phyloP scores from a whole-genome alignment of 2,329 filamentous ascomycete species.

The Ramichloridium luteum region DNA sequence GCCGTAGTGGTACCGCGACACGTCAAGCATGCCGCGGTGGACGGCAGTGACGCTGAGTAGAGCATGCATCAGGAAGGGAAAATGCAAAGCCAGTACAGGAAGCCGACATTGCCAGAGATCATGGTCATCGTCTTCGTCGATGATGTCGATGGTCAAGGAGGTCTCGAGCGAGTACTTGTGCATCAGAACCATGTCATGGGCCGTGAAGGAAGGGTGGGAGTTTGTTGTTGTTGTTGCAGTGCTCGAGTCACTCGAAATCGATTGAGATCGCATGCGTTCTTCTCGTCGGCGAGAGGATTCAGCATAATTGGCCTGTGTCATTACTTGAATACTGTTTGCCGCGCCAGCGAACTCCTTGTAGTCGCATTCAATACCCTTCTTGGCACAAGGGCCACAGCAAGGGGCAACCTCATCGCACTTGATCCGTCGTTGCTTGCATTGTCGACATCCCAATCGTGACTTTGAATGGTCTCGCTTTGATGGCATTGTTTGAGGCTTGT shows the following conservation, averaged over 20 bases:
- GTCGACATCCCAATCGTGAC: constrained; percentile 16
- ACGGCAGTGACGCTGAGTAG: constrained; percentile 18
- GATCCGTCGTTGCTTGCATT: constrained; percentile 18
- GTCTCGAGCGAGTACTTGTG: constrained; percentile 9
- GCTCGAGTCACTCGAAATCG: too few relatives aligned
- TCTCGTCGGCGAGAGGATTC: too few relatives aligned
- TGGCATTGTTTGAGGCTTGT: constrained; percentile 7
- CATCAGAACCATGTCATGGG: constrained; percentile 8
- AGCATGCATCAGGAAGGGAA: constrained; percentile 18
- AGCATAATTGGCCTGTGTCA: neutral
- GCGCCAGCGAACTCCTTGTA: constrained; percentile 11
- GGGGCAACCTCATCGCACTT: constrained; percentile 18
- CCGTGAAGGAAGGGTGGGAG: too few relatives aligned
- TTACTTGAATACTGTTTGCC: neutral
- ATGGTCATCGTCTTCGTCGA: constrained; percentile 13
- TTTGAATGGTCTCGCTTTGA: constrained; percentile 17
- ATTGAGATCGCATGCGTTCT: neutral
- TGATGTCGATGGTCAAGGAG: constrained; percentile 6
- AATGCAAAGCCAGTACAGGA: constrained; percentile 14
- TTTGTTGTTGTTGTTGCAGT: too few relatives aligned
- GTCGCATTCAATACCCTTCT: constrained; percentile 17
- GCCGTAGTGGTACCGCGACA: constrained; percentile 14
- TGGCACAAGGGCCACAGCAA: constrained; percentile 16
- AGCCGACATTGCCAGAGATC: constrained; percentile 17
- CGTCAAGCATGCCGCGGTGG: constrained; percentile 9